Evolutionary conservation across 805 yeast species (phyloP), one percentile per base, ranked within the genome.

Genomic region (Candida ipomoeae): DNA sequence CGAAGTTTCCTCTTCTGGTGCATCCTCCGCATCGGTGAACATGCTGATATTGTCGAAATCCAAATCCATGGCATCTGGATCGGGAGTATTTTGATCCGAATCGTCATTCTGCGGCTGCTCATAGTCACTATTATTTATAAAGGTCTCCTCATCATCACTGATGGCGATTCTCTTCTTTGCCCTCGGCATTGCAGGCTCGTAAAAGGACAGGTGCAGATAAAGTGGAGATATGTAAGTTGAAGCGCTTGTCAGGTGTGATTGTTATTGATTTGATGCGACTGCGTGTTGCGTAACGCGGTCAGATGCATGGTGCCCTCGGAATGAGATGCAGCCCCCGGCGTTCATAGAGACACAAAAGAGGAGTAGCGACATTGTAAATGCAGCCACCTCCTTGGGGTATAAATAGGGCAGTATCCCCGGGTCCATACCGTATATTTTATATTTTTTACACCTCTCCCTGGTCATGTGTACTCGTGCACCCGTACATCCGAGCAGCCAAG

Each of bases 71-170:
- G 14, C 45, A 29, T 46, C 48, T 32, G 33, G 21, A 17, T 17
- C 41, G 6, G 44, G 15, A 5, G 29, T 32, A 15, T 44, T 34
- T 18, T 15, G 11, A 11, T 32, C 21, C 1, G 29, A 15, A 13
- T 29, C 17, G 11, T 17, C 37, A 32, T 42, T 20, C 37, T 18
- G 45, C 21, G 33, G 18, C 37, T 14, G 48, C 35, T 50, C 34
- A 45, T 64, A 66, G 48, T 73, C 78, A 52, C 76, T 71, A 50
- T 73, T 73, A 51, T 73, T 73, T 39, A 73, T 61, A 48, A 73
- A 73, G 0, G 74, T 63, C 5, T 57, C 66, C 11, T 63, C 67
- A 29, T 58, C 65, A 15, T 55, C 56, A 31, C 59, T 53, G 43
- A 53, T 31, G 36, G 38, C 50, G n/a, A 54, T 48, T 21, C 58